Base-by-base conservation (phyloP, 495 filamentous ascomycete species). In the Rusavskia elegans region DNA sequence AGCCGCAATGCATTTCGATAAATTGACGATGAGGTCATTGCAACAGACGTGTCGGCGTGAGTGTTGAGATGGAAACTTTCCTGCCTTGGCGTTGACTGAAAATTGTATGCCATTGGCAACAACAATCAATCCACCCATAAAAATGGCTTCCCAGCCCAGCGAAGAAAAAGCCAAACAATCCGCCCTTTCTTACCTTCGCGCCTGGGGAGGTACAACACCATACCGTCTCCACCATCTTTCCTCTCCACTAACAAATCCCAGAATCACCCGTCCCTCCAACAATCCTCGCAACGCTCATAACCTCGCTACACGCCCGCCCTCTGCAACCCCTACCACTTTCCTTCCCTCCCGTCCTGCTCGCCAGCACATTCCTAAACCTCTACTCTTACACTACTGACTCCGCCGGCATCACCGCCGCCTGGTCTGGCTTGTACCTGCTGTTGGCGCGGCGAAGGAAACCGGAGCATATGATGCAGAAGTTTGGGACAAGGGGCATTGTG, bases 361-460 rank as follows among this genome's bases (percentile, higher is more conserved):
- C 94, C 71, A 78, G 78, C 51, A 84, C 81, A 68, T 97, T 95
- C 66, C 74, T 89, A 42, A 90, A 88, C 63, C 63, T 95, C 9
- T 75, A 77, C 48, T 80, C 78, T 35, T 89, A 81, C 76, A 81
- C 83, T 63, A 81, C 79, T 49, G 92, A 96, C 64, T 79, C 77
- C 48, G 90, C 88, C 0, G 92, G 89, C 29, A 73, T 89, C 49
- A 85, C 80, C 13, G 87, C 85, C 17, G 87, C 90, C 3, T 95
- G 86, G 80, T 87, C 83, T 38, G 86, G 82, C 4, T 68, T 95
- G 20, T 98, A 97, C 64, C 69, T 89, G 16, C 66, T 96, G 10
- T 71, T 89, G 41, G 89, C 87, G 21, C 65, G 75, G 54, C 76
- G 86, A 51, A 74, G 83, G 54, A 75, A 73, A 52, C 78, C 77